Conservation (phyloP, 2,329 filamentous ascomycete species). For the Didymella lethalis region DNA sequence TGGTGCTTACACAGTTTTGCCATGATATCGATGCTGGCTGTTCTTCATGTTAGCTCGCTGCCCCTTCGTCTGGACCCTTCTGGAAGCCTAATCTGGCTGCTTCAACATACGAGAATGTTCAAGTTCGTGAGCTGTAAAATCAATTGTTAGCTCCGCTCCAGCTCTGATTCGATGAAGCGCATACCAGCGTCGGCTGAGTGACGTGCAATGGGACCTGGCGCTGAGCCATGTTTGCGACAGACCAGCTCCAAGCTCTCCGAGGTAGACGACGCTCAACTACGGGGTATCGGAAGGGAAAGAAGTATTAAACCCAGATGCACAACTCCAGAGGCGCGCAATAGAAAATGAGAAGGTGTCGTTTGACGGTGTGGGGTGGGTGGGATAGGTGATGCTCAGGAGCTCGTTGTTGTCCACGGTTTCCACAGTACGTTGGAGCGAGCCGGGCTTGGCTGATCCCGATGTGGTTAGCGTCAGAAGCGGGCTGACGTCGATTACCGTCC, state of each 20-base stretch:
- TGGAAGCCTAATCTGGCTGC: slow-evolving; percentile 22
- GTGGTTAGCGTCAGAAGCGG: slow-evolving; percentile 16
- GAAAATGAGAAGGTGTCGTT: slow-evolving; percentile 47
- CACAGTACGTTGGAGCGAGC: slow-evolving; percentile 22
- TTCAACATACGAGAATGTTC: slow-evolving; percentile 57
- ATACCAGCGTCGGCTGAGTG: slow-evolving; percentile 84
- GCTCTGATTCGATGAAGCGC: slow-evolving; percentile 25
- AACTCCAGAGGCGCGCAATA: slow-evolving; percentile 51
- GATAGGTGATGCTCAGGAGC: slow-evolving; percentile 39
- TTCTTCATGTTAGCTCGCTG: slow-evolving; percentile 42
- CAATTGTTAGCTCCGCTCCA: slow-evolving; percentile 41
- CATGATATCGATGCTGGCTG: slow-evolving; percentile 79
- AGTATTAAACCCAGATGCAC: slow-evolving; percentile 49
- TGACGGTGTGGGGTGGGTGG: slow-evolving; percentile 36
- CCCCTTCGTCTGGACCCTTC: slow-evolving; percentile 24
- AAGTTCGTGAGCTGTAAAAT: slow-evolving; percentile 54
- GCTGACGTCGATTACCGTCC: slow-evolving; percentile 20
- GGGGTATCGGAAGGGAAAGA: slow-evolving; percentile 47
- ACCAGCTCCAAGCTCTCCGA: slow-evolving; percentile 51
- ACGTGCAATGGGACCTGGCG: slow-evolving; percentile 83
- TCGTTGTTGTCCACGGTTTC: slow-evolving; percentile 25
- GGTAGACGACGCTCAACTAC: slow-evolving; percentile 40
- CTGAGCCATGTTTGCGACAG: slow-evolving; percentile 65
- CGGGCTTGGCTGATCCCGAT: slow-evolving; percentile 19
- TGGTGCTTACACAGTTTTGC: slow-evolving; percentile 78